Base-by-base conservation (phyloP, 202 grass and related monocot species). In the Cymbopogon flexuosus region DNA sequence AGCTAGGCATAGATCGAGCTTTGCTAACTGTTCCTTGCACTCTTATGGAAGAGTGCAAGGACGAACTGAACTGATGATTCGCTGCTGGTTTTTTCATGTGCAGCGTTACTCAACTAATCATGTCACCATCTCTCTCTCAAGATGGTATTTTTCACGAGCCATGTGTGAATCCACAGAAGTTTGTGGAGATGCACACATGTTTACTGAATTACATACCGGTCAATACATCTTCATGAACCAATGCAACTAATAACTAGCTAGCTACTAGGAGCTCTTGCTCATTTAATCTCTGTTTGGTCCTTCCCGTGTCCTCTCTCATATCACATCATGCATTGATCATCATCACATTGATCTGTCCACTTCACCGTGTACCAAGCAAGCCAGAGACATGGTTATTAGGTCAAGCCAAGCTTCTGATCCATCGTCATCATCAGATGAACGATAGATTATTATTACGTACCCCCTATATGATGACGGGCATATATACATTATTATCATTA, bases 81-180 rank as follows among this genome's bases (percentile, higher is more conserved):
- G 80, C 83, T 86, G 87, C 83, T 74, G 65, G 15, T 74, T 89
- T 89, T 89, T 89, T 86, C 79, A 79, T 74, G 76, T 12, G 87
- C 87, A 74, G 87, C 40, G 31, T 82, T 22, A 45, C 36, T 77
- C 70, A 9, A 18, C 52, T 36, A 49, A 71, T 16, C 33, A 0
- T 70, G 72, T 5, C 36, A 1, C 47, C 46, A 45, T 46, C 21
- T 30, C 29, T 30, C 12, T 23, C 10, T 24, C 10, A 60, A 23
- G 57, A 47, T 37, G 73, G 2, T 33, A 52, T 74, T 68, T 79
- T 83, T 69, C 69, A 62, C 67, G 30, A 35, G 61, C 31, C 15
- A 57, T 57, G 66, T 51, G 31, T 70, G 33, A 23, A 58, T 85
- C 82, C 66, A 72, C 4, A 77, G 2, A 85, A 85, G 30, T 58